Evolutionary conservation across 495 filamentous ascomycete species (phyloP).

Genomic region (Oidiodendron maius): DNA sequence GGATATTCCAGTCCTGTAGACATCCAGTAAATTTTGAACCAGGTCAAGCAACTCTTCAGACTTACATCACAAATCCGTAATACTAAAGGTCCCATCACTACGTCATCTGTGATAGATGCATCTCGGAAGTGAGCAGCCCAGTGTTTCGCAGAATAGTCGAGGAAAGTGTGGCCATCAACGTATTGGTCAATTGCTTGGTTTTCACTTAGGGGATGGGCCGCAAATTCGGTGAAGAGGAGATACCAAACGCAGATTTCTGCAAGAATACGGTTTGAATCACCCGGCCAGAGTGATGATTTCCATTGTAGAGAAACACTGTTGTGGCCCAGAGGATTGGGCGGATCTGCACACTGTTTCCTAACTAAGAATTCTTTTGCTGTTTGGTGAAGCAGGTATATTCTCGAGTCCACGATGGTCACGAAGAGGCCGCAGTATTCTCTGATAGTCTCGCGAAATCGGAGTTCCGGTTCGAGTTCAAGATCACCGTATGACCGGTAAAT

Average conservation of each 20-base stretch:
- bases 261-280: constrained; percentile 22
- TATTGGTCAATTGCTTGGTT: constrained; percentile 6
- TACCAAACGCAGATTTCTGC: constrained; percentile 29
- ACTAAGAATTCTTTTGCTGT: constrained; percentile 36
- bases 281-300: neutral
- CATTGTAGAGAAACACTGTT: constrained; percentile 13
- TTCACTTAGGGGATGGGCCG: neutral
- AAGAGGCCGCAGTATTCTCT: constrained; percentile 35
- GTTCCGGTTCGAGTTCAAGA: constrained; percentile 13
- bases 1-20: neutral
- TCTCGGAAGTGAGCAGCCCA: constrained; percentile 27
- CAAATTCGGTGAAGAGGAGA: constrained; percentile 16
- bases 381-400: constrained; percentile 35
- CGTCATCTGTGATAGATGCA: neutral
- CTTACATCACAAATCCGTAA: constrained; percentile 3
- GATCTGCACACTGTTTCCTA: constrained; percentile 4
- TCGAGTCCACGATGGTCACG: constrained; percentile 27
- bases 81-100: neutral
- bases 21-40: constrained; percentile 5
- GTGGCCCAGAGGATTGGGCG: neutral
- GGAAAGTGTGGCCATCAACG: constrained; percentile 14
- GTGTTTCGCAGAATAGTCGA: constrained; percentile 28
- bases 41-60: neutral
- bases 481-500: constrained; percentile 15
- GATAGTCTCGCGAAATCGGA: constrained; percentile 22